Conservation (phyloP, 306 rosid species). For the Rosa chinensis region DNA sequence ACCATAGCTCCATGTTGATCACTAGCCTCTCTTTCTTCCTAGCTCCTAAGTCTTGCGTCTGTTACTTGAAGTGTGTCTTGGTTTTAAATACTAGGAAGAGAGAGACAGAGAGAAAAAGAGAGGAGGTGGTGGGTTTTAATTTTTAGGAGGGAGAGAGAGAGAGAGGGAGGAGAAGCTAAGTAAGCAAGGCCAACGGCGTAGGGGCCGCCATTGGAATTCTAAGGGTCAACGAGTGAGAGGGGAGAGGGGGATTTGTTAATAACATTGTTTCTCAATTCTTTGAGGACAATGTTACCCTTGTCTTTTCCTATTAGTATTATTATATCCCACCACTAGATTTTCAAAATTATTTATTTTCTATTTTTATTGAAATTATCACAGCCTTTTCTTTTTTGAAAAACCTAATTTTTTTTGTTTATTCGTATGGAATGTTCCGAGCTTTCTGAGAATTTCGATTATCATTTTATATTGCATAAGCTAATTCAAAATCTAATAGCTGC, state of each 20-base stretch:
- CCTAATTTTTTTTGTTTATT: background rate
- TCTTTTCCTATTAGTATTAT: constrained; percentile 22
- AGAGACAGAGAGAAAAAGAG: constrained; percentile 22
- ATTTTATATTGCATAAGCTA: background rate
- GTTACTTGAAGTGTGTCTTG: constrained; percentile 40
- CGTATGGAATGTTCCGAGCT: constrained; percentile 21
- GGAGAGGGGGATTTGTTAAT: background rate
- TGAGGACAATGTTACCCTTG: constrained; percentile 50
- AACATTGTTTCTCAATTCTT: constrained; percentile 1
- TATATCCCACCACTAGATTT: constrained; percentile 22
- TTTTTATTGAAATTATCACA: background rate
- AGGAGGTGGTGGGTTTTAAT: constrained; percentile 21
- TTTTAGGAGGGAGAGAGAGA: constrained; percentile 13
- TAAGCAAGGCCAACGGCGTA: constrained; percentile 87
- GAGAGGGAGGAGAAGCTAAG: constrained; percentile 21
- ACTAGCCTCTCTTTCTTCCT: background rate
- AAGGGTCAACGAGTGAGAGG: constrained; percentile 70
- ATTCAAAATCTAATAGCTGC: background rate
- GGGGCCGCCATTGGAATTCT: constrained; percentile 88
- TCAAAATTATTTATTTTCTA: constrained; percentile 1
- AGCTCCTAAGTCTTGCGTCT: constrained; percentile 22
- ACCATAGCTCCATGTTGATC: constrained; percentile 42
- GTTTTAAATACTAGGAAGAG: constrained; percentile 49
- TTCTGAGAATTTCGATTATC: constrained; percentile 8
- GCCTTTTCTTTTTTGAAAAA: constrained; percentile 16